Base-by-base conservation (phyloP, 2,329 filamentous ascomycete species). In the Allantophomopsis lycopodina region DNA sequence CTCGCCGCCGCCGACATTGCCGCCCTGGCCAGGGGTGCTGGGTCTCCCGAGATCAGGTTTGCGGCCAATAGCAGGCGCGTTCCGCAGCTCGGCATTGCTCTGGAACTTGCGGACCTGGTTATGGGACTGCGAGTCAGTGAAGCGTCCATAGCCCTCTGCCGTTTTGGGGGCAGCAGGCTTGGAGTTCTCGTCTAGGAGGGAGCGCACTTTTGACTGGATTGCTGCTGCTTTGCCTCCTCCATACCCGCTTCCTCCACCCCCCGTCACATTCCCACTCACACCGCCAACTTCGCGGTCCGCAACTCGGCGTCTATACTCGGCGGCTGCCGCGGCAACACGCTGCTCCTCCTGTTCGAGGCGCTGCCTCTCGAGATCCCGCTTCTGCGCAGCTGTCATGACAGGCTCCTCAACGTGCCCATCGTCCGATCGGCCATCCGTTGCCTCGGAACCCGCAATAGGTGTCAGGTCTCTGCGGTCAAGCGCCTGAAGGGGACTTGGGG, bases 171-270 rank as follows among this genome's bases (percentile, higher is more conserved):
- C 55, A 1, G 68, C 61, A 5, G 75, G 66, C 47, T 68, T 76
- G 50, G 76, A 75, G 32, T 81, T 85, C 52, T 95, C 88, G 44
- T 79, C 79, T 13, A 98, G 64, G 37, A 96, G 66, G 37, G 76
- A 85, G 62, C 93, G 84, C 40, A 98, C 85, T 46, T 89, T 80
- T 54, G 84, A 87, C 56, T 96, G 87, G 50, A 98, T 98, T 18
- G 80, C 83, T n/a, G 78, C 73, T 14, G 87, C 86, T 33, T 79
- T 69, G 12, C 76, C 18, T 20, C 18, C 18, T 20, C 18, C 18
- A 20, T 20, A 74, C 2, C 73, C 60, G 37, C 69, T 66, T n/a
- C 68, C 73, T 21, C 57, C 55, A 28, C 23, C 23, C 10, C 80
- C 83, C n/a, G 78, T 73, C 14, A 87, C 86, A 33, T 79, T 69